These are phyloP conservation scores for Halophytophthora batemanensis DNA, from an alignment of 352 stramenopile genomes.

Conservation along the genomic window DNA sequence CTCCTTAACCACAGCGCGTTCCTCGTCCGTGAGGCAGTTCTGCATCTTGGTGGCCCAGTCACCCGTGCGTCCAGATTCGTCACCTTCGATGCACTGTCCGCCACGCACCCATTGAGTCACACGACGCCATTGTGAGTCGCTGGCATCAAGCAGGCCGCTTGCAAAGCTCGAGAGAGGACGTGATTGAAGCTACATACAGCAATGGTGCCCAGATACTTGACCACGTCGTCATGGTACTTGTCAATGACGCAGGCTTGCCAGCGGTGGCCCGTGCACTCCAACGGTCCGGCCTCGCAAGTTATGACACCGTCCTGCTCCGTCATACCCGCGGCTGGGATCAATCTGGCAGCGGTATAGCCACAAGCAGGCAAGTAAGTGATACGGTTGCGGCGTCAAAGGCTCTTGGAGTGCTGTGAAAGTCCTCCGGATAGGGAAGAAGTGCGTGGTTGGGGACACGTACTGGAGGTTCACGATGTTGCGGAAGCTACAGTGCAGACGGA, in stretches of 20 bases:
- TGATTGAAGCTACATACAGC: slow-evolving; percentile 35
- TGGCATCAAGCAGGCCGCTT: slow-evolving; percentile 2
- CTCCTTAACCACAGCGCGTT: slow-evolving; percentile 46
- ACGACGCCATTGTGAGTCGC: background rate
- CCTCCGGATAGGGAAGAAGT: background rate
- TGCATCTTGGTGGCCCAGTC: slow-evolving; percentile 72
- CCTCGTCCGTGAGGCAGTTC: slow-evolving; percentile 66
- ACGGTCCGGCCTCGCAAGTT: slow-evolving; percentile 52
- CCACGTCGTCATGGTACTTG: slow-evolving; percentile 62
- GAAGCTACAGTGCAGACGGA: slow-evolving; percentile 35
- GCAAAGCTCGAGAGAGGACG: background rate
- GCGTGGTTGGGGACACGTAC: slow-evolving; percentile 24
- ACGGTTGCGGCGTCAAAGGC: background rate
- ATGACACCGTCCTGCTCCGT: slow-evolving; percentile 52
- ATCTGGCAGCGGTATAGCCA: slow-evolving; percentile 38
- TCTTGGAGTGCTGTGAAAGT: background rate
- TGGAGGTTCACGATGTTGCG: slow-evolving; percentile 67
- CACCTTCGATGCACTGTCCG: slow-evolving; percentile 65
- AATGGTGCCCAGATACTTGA: slow-evolving; percentile 74
- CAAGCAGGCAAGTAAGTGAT: slow-evolving; percentile 3
- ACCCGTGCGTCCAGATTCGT: slow-evolving; percentile 61
- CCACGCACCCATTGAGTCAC: background rate
- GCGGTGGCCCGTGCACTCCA: slow-evolving; percentile 75
- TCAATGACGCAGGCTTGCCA: slow-evolving; percentile 74
- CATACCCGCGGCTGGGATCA: slow-evolving; percentile 75